Conservation (phyloP, 2,329 filamentous ascomycete species). For the Exserohilum rostratum region DNA sequence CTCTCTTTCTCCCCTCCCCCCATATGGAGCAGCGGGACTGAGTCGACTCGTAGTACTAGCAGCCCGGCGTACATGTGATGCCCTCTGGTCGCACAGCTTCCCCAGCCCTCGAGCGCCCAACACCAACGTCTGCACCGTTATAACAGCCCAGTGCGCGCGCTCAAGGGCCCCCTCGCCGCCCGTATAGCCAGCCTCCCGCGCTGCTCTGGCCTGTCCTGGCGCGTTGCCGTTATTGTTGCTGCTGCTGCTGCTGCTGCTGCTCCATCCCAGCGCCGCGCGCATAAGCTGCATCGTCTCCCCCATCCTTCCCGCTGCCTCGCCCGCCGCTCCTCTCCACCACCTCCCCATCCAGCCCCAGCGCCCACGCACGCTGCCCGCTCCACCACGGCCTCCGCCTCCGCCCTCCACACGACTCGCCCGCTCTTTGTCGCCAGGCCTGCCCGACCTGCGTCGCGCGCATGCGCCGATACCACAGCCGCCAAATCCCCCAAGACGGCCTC, state of each 20-base stretch:
- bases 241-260: too few species aligned
- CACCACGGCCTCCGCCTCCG: constrained; percentile 6
- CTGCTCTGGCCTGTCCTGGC: constrained; percentile 4
- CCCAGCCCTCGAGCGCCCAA: constrained; percentile 17
- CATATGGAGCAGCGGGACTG: constrained; percentile 9
- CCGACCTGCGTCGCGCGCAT: constrained; percentile 34
- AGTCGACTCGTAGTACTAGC: constrained; percentile 4
- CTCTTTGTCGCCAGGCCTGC: constrained; percentile 3
- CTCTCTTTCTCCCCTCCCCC: constrained; percentile 1
- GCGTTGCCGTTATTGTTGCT: too few species aligned
- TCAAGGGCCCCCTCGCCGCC: constrained; percentile 3
- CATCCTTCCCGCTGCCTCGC: constrained; percentile 10
- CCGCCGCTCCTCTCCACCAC: constrained; percentile 15
- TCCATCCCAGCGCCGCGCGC: not conserved
- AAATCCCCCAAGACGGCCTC: constrained; percentile 27
- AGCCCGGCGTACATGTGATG: constrained; percentile 44
- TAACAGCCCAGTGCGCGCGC: constrained; percentile 34
- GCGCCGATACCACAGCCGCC: constrained; percentile 28
- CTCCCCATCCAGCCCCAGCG: constrained; percentile 3
- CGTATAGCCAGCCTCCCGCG: not conserved
- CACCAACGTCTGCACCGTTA: constrained; percentile 22
- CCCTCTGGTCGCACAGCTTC: constrained; percentile 43
- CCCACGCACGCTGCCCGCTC: not conserved
- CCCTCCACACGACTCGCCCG: constrained; percentile 15
- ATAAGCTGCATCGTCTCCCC: constrained; percentile 3